Conservation (phyloP, 2,329 filamentous ascomycete species). For the Talaromyces sp. region DNA sequence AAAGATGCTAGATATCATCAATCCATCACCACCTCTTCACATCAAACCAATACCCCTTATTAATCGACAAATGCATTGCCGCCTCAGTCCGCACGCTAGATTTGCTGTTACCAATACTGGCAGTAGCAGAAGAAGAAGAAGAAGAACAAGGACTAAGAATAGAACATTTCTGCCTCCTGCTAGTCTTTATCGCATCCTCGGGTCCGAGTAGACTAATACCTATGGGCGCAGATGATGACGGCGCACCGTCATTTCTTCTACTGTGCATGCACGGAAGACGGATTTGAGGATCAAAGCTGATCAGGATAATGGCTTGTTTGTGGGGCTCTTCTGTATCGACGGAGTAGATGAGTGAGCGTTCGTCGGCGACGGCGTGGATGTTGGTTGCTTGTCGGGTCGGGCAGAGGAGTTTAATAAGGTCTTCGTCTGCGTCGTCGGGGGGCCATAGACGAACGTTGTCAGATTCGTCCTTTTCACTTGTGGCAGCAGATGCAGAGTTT, state of each 20-base stretch:
- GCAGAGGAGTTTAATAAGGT: constrained; percentile 39
- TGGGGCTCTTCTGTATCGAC: constrained; percentile 24
- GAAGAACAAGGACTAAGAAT: neutral
- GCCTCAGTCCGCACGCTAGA: constrained; percentile 10
- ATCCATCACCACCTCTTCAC: neutral
- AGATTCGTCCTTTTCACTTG: constrained; percentile 38
- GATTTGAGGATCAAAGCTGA: constrained; percentile 40
- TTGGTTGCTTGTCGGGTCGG: constrained; percentile 32
- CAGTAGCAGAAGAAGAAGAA: neutral
- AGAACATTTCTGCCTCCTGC: neutral
- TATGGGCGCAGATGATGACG: neutral
- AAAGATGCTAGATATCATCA: neutral
- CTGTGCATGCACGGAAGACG: constrained; percentile 27
- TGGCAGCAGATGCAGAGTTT: too few species aligned
- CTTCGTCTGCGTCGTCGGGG: constrained; percentile 35
- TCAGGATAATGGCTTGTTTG: constrained; percentile 33
- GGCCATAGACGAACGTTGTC: constrained; percentile 43
- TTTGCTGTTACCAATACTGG: neutral
- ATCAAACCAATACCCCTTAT: constrained; percentile 18
- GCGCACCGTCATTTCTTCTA: neutral
- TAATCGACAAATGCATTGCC: constrained; percentile 17
- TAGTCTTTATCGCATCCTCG: neutral
- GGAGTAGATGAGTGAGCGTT: constrained; percentile 41
- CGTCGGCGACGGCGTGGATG: constrained; percentile 36
- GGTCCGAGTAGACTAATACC: constrained; percentile 1